Evolutionary conservation across 129 eudicot genomes (phyloP).

Genomic region (Chrysanthemum seticuspe): DNA sequence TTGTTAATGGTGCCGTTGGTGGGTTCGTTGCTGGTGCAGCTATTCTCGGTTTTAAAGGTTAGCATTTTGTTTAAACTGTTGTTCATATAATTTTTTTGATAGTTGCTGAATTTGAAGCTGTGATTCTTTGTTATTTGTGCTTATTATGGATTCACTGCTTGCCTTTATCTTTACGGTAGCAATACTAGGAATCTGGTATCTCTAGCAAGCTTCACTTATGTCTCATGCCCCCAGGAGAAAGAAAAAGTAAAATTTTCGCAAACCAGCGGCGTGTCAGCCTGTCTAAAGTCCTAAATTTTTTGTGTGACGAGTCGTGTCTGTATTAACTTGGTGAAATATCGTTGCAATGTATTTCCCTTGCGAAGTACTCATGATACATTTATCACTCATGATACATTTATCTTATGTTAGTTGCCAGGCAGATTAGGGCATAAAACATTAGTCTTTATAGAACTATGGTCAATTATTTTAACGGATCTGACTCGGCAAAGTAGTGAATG

Average conservation of each 20-base stretch:
- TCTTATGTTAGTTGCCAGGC: background rate
- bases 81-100: background rate
- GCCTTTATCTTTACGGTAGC: background rate
- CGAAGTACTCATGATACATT: background rate
- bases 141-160: background rate
- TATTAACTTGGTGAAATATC: background rate
- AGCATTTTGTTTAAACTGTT: background rate
- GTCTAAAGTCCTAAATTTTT: background rate
- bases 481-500: background rate
- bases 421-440: background rate
- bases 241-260: background rate
- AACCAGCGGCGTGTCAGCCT: background rate
- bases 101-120: background rate
- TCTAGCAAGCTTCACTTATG: background rate
- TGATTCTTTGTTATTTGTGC: constrained; percentile 7
- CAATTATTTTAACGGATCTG: background rate
- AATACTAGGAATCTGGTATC: constrained; percentile 5
- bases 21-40: constrained; percentile 95
- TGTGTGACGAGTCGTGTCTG: background rate
- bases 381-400: background rate
- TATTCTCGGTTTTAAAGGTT: constrained; percentile 79
- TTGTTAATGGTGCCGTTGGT: constrained; percentile 93
- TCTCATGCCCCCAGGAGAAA: background rate
- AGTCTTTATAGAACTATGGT: background rate
- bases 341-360: background rate